A percentile compares a stretch with the other conserved stretches of the same genome.
phyloP scores from a whole-genome alignment of 2,329 filamentous ascomycete genomes.

The Hymenoscyphus repandus region DNA sequence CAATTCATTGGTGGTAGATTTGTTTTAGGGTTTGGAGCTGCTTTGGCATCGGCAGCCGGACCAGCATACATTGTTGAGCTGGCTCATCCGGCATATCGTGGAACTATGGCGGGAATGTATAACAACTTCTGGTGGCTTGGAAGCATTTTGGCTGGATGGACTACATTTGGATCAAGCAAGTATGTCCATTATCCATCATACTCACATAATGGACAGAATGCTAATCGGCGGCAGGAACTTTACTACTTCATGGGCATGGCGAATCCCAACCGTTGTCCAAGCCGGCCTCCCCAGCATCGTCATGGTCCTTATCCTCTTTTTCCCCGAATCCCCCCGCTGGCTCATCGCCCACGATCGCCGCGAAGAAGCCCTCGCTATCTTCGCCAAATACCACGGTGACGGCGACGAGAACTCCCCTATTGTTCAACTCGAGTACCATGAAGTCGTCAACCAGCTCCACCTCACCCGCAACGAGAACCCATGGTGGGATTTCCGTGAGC shows the following conservation, averaged over 20 bases:
- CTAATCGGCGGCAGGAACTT: too few species aligned
- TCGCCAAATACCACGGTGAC: constrained; percentile 53
- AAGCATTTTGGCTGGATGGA: constrained; percentile 50
- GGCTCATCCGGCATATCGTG: constrained; percentile 57
- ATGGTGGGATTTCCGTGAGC: constrained; percentile 55
- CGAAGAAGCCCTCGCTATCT: constrained; percentile 49
- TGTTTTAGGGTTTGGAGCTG: constrained; percentile 52
- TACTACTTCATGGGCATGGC: constrained; percentile 47
- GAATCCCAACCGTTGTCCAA: constrained; percentile 52
- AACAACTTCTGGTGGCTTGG: constrained; percentile 44
- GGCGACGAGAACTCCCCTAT: constrained; percentile 46
- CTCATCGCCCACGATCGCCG: constrained; percentile 49
- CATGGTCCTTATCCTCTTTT: constrained; percentile 41
- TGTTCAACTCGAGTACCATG: constrained; percentile 51
- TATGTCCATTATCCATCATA: too few species aligned
- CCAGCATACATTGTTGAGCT: constrained; percentile 61
- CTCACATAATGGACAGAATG: too few species aligned
- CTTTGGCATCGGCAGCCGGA: constrained; percentile 53
- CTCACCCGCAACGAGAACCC: constrained; percentile 44
- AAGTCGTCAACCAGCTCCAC: constrained; percentile 47
- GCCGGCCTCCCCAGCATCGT: constrained; percentile 42
- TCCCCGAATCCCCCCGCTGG: constrained; percentile 25
- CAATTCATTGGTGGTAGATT: constrained; percentile 54
- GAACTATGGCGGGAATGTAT: constrained; percentile 52
- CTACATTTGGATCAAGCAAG: constrained; percentile 40